Evolutionary conservation across 2,329 filamentous ascomycete genomes (phyloP).

Genomic region (Microcera coccophila): DNA sequence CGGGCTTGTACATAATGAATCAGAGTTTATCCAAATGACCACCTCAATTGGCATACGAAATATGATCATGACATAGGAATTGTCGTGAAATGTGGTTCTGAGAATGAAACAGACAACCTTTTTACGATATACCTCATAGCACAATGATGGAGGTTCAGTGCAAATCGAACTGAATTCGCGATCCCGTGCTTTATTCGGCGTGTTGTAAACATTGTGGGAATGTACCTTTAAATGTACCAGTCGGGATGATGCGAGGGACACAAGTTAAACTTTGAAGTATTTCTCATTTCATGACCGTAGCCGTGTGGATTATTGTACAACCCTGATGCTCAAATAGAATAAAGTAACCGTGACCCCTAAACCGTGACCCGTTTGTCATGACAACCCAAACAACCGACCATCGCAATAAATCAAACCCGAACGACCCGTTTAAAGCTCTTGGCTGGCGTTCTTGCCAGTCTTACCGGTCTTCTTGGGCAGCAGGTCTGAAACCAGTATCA

Average conservation of each 20-base stretch:
- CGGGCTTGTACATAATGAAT: slow-evolving; percentile 16
- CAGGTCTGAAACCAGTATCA: slow-evolving; percentile 72
- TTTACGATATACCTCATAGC: too few species aligned
- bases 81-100: too few species aligned
- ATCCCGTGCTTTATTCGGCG: too few species aligned
- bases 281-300: slow-evolving; percentile 63
- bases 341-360: slow-evolving; percentile 66
- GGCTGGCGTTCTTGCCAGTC: slow-evolving; percentile 85
- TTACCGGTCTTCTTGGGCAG: slow-evolving; percentile 99
- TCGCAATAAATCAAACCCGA: slow-evolving; percentile 51
- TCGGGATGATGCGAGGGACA: too few species aligned
- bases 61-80: too few species aligned
- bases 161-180: too few species aligned
- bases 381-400: slow-evolving; percentile 66
- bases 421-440: slow-evolving; percentile 74
- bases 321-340: slow-evolving; percentile 54
- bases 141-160: too few species aligned
- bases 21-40: not conserved
- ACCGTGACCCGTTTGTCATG: slow-evolving; percentile 80
- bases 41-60: too few species aligned
- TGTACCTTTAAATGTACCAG: too few species aligned
- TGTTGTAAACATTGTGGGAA: too few species aligned
- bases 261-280: slow-evolving; percentile 42
- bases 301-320: slow-evolving; percentile 72
- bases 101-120: too few species aligned